These are phyloP conservation scores for Bidens hawaiensis DNA, from an alignment of 140 eudicot species.

Conservation along the genomic window DNA sequence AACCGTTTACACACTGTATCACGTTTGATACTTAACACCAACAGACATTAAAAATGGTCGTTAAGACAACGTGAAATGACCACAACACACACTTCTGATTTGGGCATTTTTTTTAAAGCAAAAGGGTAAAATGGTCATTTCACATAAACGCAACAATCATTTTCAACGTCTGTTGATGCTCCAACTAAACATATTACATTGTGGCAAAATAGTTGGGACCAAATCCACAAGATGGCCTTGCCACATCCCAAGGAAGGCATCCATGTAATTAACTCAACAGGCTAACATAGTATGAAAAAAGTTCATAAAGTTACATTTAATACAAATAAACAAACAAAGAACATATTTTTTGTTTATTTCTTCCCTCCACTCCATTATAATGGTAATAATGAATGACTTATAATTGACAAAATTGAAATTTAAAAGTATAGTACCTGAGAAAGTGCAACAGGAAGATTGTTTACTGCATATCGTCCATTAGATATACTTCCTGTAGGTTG, in stretches of 20 bases:
- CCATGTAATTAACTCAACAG: not conserved
- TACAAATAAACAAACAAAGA: not conserved
- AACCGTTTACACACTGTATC: not conserved
- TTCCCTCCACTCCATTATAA: not conserved
- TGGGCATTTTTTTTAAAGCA: not conserved
- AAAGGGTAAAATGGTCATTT: not conserved
- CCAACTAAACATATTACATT: too few species aligned
- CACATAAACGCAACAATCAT: not conserved
- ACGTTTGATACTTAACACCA: not conserved
- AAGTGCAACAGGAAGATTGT: conserved; percentile 66
- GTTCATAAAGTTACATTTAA: not conserved
- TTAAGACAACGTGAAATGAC: not conserved
- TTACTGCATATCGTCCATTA: conserved; percentile 70
- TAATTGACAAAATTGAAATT: not conserved
- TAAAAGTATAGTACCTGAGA: conserved; percentile 52
- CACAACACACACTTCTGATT: not conserved
- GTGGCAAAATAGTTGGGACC: too few species aligned
- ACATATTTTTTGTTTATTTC: not conserved
- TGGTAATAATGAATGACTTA: not conserved
- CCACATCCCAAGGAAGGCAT: not conserved
- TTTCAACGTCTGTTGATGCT: too few species aligned
- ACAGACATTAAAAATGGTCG: not conserved
- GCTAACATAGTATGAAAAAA: not conserved
- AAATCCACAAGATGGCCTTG: too few species aligned
- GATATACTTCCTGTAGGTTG: conserved; percentile 70